Conservation (phyloP, 1,284 basidiomycete genomes). For the Cryptococcus hybrid region DNA sequence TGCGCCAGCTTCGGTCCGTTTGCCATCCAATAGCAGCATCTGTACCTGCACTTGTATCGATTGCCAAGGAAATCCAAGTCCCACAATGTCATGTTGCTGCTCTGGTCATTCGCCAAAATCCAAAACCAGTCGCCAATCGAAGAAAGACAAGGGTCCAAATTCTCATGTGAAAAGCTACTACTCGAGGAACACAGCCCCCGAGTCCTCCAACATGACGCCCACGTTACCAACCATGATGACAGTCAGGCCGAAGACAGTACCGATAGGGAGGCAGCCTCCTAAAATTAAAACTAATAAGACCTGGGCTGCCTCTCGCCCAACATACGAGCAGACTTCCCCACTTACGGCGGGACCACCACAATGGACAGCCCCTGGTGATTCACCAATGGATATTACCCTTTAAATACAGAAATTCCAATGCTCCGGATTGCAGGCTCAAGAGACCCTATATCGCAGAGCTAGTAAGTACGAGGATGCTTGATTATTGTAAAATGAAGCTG, state of each 20-base stretch:
- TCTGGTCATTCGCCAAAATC: neutral
- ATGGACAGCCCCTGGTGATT: too few species aligned
- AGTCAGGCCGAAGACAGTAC: constrained; percentile 1
- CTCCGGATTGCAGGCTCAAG: constrained; percentile 9
- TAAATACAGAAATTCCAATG: neutral
- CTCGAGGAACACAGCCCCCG: constrained; percentile 3
- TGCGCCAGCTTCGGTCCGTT: constrained; percentile 7
- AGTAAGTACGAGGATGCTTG: constrained; percentile 1
- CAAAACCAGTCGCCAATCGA: neutral
- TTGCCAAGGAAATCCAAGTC: constrained; percentile 4
- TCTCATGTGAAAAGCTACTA: constrained; percentile 13
- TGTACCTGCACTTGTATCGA: constrained; percentile 7
- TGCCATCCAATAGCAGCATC: neutral
- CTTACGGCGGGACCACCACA: too few species aligned
- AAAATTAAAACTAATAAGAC: neutral
- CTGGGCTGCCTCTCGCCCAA: too few species aligned
- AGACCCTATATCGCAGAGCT: constrained; percentile 8
- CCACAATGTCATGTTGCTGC: constrained; percentile 1
- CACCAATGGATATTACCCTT: too few species aligned
- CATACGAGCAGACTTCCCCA: too few species aligned
- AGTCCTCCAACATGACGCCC: neutral
- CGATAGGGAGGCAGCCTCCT: neutral
- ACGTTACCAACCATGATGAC: constrained; percentile 4
- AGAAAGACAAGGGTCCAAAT: constrained; percentile 2
- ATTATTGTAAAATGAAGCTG: neutral